Percentiles rank a stretch among this genome's conserved stretches.
Conservation (phyloP, 768 basidiomycete species). For the Lactifluus rugatus region DNA sequence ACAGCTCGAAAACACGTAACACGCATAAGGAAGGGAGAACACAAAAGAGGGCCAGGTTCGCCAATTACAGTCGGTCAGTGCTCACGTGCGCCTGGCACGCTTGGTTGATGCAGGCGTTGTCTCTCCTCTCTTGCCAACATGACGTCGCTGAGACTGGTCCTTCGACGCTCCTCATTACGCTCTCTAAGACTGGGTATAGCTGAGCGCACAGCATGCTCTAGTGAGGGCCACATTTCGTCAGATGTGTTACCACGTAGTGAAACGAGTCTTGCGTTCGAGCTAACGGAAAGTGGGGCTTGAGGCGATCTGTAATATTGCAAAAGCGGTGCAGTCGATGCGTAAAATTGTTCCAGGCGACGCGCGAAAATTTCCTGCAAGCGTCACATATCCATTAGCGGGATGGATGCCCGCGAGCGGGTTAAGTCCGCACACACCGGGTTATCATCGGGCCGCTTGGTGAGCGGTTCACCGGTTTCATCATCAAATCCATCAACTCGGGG, state of each 20-base stretch:
- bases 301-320: conserved; percentile 52
- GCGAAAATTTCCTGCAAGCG: conserved; percentile 59
- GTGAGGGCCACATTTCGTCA: conserved; percentile 84
- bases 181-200: conserved; percentile 52
- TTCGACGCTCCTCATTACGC: conserved; percentile 38
- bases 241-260: conserved; percentile 66
- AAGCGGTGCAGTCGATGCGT: conserved; percentile 73
- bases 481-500: conserved; percentile 74
- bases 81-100: neutral
- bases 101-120: conserved; percentile 4
- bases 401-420: no score
- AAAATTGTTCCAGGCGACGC: conserved; percentile 67
- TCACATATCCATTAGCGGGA: neutral
- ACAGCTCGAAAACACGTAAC: neutral
- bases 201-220: conserved; percentile 51
- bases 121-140: conserved; percentile 29
- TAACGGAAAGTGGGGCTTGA: conserved; percentile 16
- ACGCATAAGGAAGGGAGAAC: neutral
- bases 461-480: conserved; percentile 77
- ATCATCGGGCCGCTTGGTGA: conserved; percentile 85
- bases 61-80: neutral
- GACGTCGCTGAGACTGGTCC: conserved; percentile 47
- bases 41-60: neutral
- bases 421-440: conserved; percentile 52
- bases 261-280: conserved; percentile 38